Base-by-base conservation (phyloP, 306 rosid genomes). In the Macrotyloma uniflorum region DNA sequence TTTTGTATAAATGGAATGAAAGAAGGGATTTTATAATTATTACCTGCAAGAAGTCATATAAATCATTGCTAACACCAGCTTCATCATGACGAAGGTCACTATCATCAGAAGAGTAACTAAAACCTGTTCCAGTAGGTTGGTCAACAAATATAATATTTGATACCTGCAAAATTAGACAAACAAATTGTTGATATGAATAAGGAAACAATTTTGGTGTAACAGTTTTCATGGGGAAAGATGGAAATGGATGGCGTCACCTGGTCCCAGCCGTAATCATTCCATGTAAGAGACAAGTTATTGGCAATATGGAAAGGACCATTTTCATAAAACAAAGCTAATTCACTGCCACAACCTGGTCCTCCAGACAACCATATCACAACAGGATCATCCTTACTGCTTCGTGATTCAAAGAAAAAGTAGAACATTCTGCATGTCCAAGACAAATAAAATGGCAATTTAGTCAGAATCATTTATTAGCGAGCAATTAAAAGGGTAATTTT, bases 261-360 rank as follows among this genome's bases (percentile, higher is more conserved):
- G 81, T 94, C 98, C 98, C 98, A 94, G 64, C 98, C 98, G 50
- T 81, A 86, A 9, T 89, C 86, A 80, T 94, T 94, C 98, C 98
- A 94, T 0, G 42, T 70, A 57, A 94, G 97, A 68, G 98, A 94
- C 84, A 88, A 77, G 50, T 92, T 83, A 20, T 79, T 80, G 28
- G 90, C 51, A 73, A 94, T 84, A 1, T 88, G 86, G 15, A 94
- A 92, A 46, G 98, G 98, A 24, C 98, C 98, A 75, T 94, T 94
- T 51, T 94, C 98, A 58, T 88, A 92, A 54, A 94, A 94, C 90
- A 94, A 68, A 18, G 98, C 97, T 22, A 94, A 70, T 73, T 87
- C 95, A 80, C 98, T 89, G 74, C 95, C 78, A 1, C 98, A 92
- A 3, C 98, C 98, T 74, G 98, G 98, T 55, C 98, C 98, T 77